These are phyloP conservation scores for Dioszegia hungarica DNA, from an alignment of 768 basidiomycete species.

Conservation along the genomic window DNA sequence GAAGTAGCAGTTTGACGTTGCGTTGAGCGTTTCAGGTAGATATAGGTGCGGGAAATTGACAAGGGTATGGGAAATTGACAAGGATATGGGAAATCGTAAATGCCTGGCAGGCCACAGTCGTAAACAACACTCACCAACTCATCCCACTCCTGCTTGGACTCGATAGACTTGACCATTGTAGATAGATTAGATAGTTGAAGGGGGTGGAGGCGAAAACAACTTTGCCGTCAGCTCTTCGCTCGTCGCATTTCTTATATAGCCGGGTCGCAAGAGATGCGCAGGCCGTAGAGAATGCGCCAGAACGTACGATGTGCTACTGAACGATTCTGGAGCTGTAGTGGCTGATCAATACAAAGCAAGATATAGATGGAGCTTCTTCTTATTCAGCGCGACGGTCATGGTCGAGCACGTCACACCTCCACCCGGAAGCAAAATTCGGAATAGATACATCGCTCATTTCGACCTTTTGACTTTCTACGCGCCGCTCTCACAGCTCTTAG, in stretches of 20 bases:
- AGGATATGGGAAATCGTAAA: background rate
- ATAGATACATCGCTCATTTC: background rate
- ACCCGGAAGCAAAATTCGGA: background rate
- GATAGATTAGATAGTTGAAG: background rate
- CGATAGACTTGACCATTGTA: constrained; percentile 48
- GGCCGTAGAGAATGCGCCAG: no score
- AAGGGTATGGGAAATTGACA: no score
- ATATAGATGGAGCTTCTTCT: no score
- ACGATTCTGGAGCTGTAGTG: no score
- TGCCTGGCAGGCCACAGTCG: background rate
- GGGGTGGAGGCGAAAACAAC: background rate
- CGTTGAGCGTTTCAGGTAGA: no score
- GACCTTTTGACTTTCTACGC: background rate
- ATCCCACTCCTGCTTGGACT: constrained; percentile 43
- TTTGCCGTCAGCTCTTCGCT: background rate
- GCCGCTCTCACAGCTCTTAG: constrained; percentile 6
- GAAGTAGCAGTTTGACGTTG: no score
- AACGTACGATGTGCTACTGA: no score
- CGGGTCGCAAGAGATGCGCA: no score
- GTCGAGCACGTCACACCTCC: background rate
- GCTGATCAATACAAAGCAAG: no score
- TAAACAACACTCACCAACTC: constrained; percentile 27
- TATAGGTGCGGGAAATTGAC: no score
- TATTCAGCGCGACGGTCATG: no score
- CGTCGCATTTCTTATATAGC: background rate